Percentiles rank a stretch among this genome's conserved stretches.
Conservation (phyloP, 2,329 filamentous ascomycete genomes). For the Pyrenophora teres region DNA sequence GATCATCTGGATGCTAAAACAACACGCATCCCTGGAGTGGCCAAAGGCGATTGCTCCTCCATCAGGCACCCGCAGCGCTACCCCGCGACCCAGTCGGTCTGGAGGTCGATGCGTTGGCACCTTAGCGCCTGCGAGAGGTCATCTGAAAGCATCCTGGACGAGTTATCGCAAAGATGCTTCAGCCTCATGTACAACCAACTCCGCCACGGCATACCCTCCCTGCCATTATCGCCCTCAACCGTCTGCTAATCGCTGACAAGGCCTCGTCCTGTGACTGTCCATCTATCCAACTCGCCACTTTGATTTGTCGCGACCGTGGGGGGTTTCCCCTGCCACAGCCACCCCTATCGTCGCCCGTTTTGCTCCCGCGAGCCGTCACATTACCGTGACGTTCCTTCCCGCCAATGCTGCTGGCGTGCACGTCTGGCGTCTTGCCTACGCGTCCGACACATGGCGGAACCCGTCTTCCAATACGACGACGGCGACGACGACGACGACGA, state of each 20-base stretch:
- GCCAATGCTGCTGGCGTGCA: conserved; percentile 19
- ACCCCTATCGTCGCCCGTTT: conserved; percentile 13
- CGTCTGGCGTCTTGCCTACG: conserved; percentile 18
- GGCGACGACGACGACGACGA: no score
- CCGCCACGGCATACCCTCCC: conserved; percentile 44
- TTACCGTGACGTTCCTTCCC: conserved; percentile 21
- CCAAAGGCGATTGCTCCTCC: conserved; percentile 27
- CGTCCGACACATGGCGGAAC: conserved; percentile 8
- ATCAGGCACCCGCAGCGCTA: conserved; percentile 44
- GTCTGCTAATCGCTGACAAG: conserved; percentile 45
- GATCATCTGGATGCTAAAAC: conserved; percentile 40
- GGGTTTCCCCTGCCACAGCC: conserved; percentile 30
- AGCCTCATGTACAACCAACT: conserved; percentile 43
- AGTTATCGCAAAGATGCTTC: conserved; percentile 36
- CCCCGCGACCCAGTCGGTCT: conserved; percentile 41
- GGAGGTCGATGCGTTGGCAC: conserved; percentile 46
- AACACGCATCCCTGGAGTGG: conserved; percentile 27
- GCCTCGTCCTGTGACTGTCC: conserved; percentile 35
- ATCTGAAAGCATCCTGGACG: conserved; percentile 40
- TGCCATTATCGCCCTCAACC: conserved; percentile 47
- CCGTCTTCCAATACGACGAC: conserved; percentile 7
- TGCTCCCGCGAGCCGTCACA: conserved; percentile 11
- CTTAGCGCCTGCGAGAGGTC: conserved; percentile 45
- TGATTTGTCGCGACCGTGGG: conserved; percentile 39
- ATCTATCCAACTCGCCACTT: no score